Evolutionary conservation across 257 asterid species (phyloP), one percentile per base, ranked within the genome.

Genomic region (Cordia subcordata): DNA sequence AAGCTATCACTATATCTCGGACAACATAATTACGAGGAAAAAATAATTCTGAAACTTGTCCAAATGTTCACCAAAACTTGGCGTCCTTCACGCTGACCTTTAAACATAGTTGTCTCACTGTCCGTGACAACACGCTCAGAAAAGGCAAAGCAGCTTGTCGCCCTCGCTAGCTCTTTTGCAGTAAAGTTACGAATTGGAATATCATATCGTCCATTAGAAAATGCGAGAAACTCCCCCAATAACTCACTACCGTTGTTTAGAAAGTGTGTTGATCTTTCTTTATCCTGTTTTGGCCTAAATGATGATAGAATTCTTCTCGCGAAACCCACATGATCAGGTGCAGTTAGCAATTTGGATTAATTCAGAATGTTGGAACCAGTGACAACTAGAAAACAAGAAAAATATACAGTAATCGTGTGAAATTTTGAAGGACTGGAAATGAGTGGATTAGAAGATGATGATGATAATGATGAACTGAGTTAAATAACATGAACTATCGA

Each of bases 111-210:
- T 12, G 45, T 32, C 12, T 15, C 10, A 14, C 4, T 8, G 18
- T 13, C 16, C 33, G 19, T 10, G n/a, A 5, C 0, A 9, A 10
- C 49, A 16, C 47, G 20, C n/a, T n/a, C n/a, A n/a, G n/a, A n/a
- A 15, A 37, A 12, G 0, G 20, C 32, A 23, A 66, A 40, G 45
- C 62, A 21, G 35, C 40, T 62, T 8, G 56, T 69, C 21, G 69
- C 69, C 10, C 10, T 57, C 12, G 23, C 20, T 13, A 68, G 42
- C 57, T 68, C 64, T 68, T 22, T 22, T 10, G 63, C 49, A 11
- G 60, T 20, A n/a, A 56, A 56, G 53, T n/a, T 15, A 40, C 55
- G 44, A 21, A 69, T 53, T 17, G 61, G 69, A 62, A 55, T 69
- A 16, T 47, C 21, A 13, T 51, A 53, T 19, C 55, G 42, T 27